Evolutionary conservation across 768 basidiomycete species (phyloP), one percentile per base, ranked within the genome.

Genomic region (Suillus alpinus): DNA sequence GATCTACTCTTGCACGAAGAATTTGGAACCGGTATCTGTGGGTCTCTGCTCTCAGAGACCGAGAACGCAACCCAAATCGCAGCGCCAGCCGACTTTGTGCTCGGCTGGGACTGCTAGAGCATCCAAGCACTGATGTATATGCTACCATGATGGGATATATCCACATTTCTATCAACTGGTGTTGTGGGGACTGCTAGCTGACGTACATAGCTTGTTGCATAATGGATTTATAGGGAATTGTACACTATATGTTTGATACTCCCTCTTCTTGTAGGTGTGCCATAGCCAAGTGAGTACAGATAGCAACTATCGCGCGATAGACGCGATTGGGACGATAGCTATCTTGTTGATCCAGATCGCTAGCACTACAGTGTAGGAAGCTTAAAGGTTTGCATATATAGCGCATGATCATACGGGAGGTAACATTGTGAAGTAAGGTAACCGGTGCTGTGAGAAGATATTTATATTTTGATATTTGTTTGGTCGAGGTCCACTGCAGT

Each of bases 1-100:
- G 92, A 94, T 66, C 76, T 92, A 29, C 78, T 94, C 20, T 76
- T 95, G 23, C 80, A 83, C 37, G 89, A 94, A 36, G 82, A 87
- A 67, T 94, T 90, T 71, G 76, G 81, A 39, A 77, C 84, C 0
- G 81, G 87, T n/a, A 80, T 94, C 40, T 95, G 92, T 69, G 84
- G 84, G 37, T 71, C 78, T 26, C 64, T 69, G 59, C 65, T 77
- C 41, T 71, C 78, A 16, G 69, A 58, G 26, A 57, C 66, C 4
- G 67, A 64, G 57, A 61, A 68, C 49, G 34, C 14, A 2, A 63
- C 69, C 6, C 60, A 20, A 16, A 23, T 47, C n/a, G 29, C 61
- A 31, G 64, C 57, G 16, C 66, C 66, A 32, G 75, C 75, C 13
- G 77, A 77, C 40, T 87, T 86, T 63, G 82, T 89, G n/a, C 77